Evolutionary conservation across 73 alveolate genomes (phyloP).

Genomic region (Breviolum minutum): DNA sequence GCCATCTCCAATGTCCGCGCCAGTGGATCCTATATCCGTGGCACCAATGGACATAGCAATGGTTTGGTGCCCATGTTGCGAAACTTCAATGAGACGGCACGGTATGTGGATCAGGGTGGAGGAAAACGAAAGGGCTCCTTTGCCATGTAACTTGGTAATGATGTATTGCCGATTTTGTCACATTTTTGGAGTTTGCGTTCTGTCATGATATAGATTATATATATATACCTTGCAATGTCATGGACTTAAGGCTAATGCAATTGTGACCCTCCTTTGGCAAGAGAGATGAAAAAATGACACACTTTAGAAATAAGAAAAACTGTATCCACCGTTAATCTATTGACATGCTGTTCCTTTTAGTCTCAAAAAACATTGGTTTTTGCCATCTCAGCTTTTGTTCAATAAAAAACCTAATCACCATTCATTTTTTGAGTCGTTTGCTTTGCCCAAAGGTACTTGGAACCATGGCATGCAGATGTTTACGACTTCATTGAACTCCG

Average conservation of each 20-base stretch:
- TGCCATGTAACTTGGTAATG: constrained; percentile 97
- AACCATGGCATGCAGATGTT: constrained; percentile 99
- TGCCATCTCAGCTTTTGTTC: background rate
- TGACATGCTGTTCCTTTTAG: background rate
- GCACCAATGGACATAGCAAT: constrained; percentile 98
- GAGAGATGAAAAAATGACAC: too few relatives aligned
- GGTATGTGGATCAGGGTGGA: constrained; percentile 99
- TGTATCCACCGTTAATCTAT: too few relatives aligned
- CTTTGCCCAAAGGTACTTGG: constrained; percentile 95
- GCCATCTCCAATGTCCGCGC: constrained; percentile 98
- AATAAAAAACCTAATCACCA: background rate
- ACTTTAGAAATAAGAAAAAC: too few relatives aligned
- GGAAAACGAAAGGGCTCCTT: constrained; percentile 99
- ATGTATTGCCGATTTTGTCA: background rate
- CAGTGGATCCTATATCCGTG: constrained; percentile 97
- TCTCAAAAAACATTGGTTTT: background rate
- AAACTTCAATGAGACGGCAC: constrained; percentile 98
- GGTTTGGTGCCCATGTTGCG: constrained; percentile 99
- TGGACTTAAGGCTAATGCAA: background rate
- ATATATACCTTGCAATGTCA: background rate
- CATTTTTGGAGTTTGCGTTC: background rate
- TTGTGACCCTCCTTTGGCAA: background rate
- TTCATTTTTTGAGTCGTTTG: too few relatives aligned
- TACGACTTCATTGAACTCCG: constrained; percentile 97
- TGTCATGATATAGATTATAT: too few relatives aligned